Base-by-base conservation (phyloP, 2,329 filamentous ascomycete genomes). In the Emergomyces africanus region DNA sequence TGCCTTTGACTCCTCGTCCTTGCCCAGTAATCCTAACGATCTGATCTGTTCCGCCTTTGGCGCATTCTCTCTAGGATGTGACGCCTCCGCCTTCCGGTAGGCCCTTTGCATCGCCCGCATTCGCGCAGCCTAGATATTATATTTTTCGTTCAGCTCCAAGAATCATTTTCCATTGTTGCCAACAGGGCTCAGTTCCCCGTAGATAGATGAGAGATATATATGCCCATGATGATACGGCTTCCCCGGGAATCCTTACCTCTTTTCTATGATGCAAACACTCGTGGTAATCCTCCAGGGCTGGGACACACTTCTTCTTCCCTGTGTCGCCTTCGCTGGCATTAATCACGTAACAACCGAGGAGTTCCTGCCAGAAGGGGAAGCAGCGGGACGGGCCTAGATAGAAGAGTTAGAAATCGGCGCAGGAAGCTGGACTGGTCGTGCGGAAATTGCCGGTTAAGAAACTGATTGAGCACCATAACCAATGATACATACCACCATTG, bases 291-390 rank as follows among this genome's bases (percentile, higher is more conserved):
- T 99, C 94, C 65, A 97, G 80, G 4, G 85, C 83, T 18, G 88
- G 86, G 20, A 81, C 78, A 74, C 95, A 99, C 78, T 95, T 95
- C 75, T 85, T 87, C 79, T 91, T 94, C 66, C 89, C 89, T 66
- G 84, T 80, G 70, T 91, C 87, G 59, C 92, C 88, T 64, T 87
- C 79, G 65, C 81, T 83, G 59, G 90, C 90, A 79, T 97, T 97
- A 72, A 96, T 86, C 62, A 96, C 90, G 75, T 99, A 99, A 84
- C 94, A 99, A 69, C 90, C 90, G 73, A 99, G 88, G 65, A 97
- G 85, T 78, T 99, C 94, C 79, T 99, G 94, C 94, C 94, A 99
- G 84, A 96, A 99, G 72, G 91, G 89, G 80, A 96, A 97, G 85
- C 94, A 99, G 76, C 92, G 89, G 68, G 80, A 82, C 65, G 82